phyloP scores from a whole-genome alignment of 23 red algal species.

The Gracilaria vermiculophylla region DNA sequence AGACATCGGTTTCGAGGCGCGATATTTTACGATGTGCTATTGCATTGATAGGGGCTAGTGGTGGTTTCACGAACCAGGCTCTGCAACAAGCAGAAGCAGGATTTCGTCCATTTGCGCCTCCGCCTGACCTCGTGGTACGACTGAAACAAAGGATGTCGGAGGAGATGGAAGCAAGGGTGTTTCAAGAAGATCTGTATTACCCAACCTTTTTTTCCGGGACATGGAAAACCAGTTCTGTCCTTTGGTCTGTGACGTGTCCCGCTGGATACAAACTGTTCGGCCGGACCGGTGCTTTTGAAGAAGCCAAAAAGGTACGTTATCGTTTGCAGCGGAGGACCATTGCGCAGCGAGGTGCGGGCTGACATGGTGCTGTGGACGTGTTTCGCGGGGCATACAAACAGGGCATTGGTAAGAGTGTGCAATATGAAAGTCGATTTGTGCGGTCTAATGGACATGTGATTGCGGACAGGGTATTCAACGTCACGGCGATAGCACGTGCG shows the following conservation, averaged over 20 bases:
- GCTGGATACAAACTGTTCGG: slow-evolving; percentile 60
- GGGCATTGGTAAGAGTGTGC: slow-evolving; percentile 15
- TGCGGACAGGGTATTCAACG: slow-evolving; percentile 51
- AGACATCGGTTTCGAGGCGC: background rate
- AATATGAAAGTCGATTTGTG: slow-evolving; percentile 42
- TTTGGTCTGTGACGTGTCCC: slow-evolving; percentile 35
- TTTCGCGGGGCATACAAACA: background rate
- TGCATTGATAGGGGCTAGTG: background rate
- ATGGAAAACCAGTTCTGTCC: slow-evolving; percentile 42
- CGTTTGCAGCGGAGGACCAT: background rate
- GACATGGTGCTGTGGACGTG: background rate
- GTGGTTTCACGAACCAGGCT: background rate
- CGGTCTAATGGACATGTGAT: slow-evolving; percentile 4
- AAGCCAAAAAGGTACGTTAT: slow-evolving; percentile 31
- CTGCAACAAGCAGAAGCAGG: background rate
- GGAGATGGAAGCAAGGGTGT: background rate
- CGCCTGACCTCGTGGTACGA: background rate
- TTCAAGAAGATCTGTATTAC: slow-evolving; percentile 46
- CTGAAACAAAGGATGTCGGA: slow-evolving; percentile 1
- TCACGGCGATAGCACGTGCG: slow-evolving; percentile 38
- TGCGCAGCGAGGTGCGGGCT: background rate
- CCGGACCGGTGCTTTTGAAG: slow-evolving; percentile 23
- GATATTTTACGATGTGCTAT: background rate
- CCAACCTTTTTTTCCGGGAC: slow-evolving; percentile 18
- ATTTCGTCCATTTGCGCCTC: background rate